Evolutionary conservation across 2,329 filamentous ascomycete species (phyloP), one percentile per base, ranked within the genome.

Genomic region (Cercospora brassicicola): DNA sequence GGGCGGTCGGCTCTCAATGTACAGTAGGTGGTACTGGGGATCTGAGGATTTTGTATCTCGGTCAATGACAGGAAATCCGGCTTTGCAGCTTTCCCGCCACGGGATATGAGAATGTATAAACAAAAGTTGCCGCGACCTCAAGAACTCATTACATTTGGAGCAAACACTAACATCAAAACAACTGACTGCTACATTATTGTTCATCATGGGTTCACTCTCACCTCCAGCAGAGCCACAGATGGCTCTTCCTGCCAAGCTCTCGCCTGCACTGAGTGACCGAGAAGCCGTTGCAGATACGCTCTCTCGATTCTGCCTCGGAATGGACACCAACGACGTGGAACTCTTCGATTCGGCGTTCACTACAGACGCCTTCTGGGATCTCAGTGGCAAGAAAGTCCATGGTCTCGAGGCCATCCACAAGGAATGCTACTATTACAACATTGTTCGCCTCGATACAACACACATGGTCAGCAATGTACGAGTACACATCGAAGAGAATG

Each of bases 211-310:
- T 48, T 48, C 42, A 20, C 20, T 48, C 18, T 48, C 42, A 10
- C 42, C 42, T 48, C 42, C 56, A 18, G 30, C 13, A 8, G 26
- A 59, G 18, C 30, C 30, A n/a, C 18, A 59, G 56, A 59, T 59
- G 56, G 13, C 56, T 23, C 59, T 62, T n/a, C 31, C 36, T 23
- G 13, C 59, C 9, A 62, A 42, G 33, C 45, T 64, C 23, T 33
- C 28, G 18, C 42, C 61, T 36, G 13, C 61, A 18, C 72, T 78
- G 11, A 73, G 55, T 60, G 70, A 60, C 48, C 72, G 76, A 10
- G 76, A 78, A 28, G 76, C 77, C 15, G 71, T 79, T 56, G 62
- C 70, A 5, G 77, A 79, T 51, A 71, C 76, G 11, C 45, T 78
- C 30, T 72, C 76, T 64, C 77, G 77, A 18, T 67, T 57, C 63